A percentile compares a stretch with the other conserved stretches of the same genome.
Evolutionary conservation across 2,329 filamentous ascomycete species (phyloP).

Genomic region (Dactylellina parvicollis): DNA sequence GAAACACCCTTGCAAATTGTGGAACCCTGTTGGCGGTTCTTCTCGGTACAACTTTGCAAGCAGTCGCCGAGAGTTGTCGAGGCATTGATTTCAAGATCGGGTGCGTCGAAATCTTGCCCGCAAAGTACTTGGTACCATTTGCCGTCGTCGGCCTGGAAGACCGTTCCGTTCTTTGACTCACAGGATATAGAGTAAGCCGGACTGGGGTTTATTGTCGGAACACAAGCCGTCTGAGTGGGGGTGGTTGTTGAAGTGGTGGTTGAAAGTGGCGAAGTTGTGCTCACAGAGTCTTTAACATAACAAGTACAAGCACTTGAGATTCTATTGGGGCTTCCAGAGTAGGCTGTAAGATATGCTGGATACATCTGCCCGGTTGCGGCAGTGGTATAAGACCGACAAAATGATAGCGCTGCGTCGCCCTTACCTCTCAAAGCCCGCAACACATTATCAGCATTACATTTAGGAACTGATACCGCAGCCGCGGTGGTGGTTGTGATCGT

Average conservation of each 20-base stretch:
- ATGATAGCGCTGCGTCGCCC: too few species aligned
- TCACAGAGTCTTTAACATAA: too few species aligned
- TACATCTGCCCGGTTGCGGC: too few species aligned
- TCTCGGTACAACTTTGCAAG: background rate
- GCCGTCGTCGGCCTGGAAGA: background rate
- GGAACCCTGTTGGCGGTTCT: background rate
- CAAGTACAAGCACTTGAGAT: too few species aligned
- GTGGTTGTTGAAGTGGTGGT: background rate
- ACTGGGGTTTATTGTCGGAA: background rate
- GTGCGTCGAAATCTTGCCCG: background rate
- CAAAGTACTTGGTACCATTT: background rate
- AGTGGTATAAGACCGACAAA: too few species aligned
- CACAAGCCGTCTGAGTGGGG: background rate
- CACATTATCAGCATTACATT: too few species aligned
- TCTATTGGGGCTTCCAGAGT: too few species aligned
- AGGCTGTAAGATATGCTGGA: too few species aligned
- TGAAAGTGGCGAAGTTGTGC: background rate
- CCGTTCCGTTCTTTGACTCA: background rate
- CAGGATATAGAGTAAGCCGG: background rate
- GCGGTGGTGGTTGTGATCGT: too few species aligned
- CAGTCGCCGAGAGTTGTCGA: background rate
- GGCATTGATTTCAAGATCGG: background rate
- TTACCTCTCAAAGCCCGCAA: too few species aligned
- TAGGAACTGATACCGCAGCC: too few species aligned
- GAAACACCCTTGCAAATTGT: background rate